A percentile compares a stretch with the other conserved stretches of the same genome.
phyloP scores from a whole-genome alignment of 2,329 filamentous ascomycete genomes.

The Aspergillus udagawae region DNA sequence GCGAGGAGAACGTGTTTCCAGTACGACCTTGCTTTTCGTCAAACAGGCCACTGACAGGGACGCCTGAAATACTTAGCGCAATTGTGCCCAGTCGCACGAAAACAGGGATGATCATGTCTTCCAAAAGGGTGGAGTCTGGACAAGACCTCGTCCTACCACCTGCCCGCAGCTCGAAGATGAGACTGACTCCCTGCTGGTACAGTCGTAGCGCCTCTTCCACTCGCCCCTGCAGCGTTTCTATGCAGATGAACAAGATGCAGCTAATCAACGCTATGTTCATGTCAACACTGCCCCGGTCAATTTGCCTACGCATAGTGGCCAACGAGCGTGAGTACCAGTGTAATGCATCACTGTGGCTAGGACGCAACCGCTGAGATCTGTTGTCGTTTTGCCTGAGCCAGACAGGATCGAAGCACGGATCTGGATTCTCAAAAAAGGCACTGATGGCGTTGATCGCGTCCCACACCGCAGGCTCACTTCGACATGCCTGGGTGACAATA shows the following conservation, averaged over 20 bases:
- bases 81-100: slow-evolving; percentile 27
- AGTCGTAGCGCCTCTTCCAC: slow-evolving; percentile 24
- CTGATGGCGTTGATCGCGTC: slow-evolving; percentile 34
- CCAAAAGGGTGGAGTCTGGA: slow-evolving; percentile 13
- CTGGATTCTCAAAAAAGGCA: slow-evolving; percentile 28
- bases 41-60: slow-evolving; percentile 9
- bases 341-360: slow-evolving; percentile 24
- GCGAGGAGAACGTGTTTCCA: slow-evolving; percentile 11
- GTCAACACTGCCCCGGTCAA: slow-evolving; percentile 23
- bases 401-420: slow-evolving; percentile 11
- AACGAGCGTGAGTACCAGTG: slow-evolving; percentile 31
- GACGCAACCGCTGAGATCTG: slow-evolving; percentile 4
- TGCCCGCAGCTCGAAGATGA: slow-evolving; percentile 20
- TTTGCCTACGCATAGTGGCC: slow-evolving; percentile 21
- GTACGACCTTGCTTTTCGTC: not conserved
- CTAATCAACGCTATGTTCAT: slow-evolving; percentile 27
- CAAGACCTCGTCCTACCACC: too few relatives aligned
- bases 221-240: slow-evolving; percentile 26
- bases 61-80: slow-evolving; percentile 10
- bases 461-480: slow-evolving; percentile 32
- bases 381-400: not conserved
- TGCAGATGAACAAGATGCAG: slow-evolving; percentile 32
- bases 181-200: slow-evolving; percentile 25
- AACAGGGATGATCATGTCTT: slow-evolving; percentile 25
- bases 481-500: slow-evolving; percentile 31